Evolutionary conservation across 768 basidiomycete genomes (phyloP), one percentile per base, ranked within the genome.

Genomic region (Tephrocybe rancida): DNA sequence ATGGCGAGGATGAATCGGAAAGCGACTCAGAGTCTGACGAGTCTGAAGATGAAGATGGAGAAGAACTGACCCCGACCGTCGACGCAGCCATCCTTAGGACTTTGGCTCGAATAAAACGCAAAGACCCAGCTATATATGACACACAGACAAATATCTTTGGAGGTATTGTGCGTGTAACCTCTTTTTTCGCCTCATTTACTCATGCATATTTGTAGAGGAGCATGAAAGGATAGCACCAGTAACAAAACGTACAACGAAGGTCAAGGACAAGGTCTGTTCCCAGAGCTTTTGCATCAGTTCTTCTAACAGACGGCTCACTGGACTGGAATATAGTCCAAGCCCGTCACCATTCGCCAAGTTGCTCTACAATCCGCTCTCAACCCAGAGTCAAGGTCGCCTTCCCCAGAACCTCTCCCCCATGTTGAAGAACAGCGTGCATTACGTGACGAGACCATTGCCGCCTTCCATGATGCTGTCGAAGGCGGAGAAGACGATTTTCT

Each of bases 11-110:
- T 3, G 73, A 70, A n/a, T 66, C 66, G 3, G 76, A 78, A 7
- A 76, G 77, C 6, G 88, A 89, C 63, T 89, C 87, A 0, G 90
- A 92, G 65, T 81, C 82, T 25, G 87, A 83, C 38, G 91, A 93
- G 62, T 84, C 84, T 1, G 95, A 98, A 65, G 95, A 98, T 66
- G 91, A 95, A 64, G 90, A 96, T 52, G 97, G 95, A 13, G 92
- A 93, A 61, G 92, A 98, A 67, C 82, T 98, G 46, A 98, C 95
- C 0, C 94, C 95, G 3, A 87, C 87, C 0, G 84, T 98, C 45
- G 96, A 98, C 63, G 97, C 86, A 39, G 97, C 97, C 18, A 97
- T 98, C 61, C 78, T 98, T 35, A 79, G 93, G 44, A 98, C 94
- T 1, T 77, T 99, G 8, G 91, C 88, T 0, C 81, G 87, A 61